A percentile compares a stretch with the other conserved stretches of the same genome.
phyloP scores from a whole-genome alignment of 495 filamentous ascomycete species.

The Penicillium cosmopolitanum region DNA sequence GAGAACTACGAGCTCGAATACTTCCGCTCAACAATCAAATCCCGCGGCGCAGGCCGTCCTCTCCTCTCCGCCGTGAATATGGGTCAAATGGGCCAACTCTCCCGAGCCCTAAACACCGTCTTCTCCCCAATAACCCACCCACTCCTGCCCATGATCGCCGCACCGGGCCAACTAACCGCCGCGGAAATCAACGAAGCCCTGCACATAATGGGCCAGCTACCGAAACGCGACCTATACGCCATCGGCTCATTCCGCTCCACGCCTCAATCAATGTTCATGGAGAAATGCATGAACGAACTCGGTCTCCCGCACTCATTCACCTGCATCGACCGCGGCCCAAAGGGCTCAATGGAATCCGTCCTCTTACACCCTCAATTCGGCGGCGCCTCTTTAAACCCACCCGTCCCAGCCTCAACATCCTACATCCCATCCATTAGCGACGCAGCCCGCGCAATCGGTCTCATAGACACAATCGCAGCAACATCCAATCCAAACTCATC shows the following conservation, averaged over 20 bases:
- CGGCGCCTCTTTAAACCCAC: conserved; percentile 77
- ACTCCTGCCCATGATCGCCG: conserved; percentile 79
- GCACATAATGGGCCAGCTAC: conserved; percentile 76
- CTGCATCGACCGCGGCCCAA: conserved; percentile 70
- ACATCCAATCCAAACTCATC: conserved; percentile 22
- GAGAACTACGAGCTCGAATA: conserved; percentile 89
- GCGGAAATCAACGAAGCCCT: conserved; percentile 81
- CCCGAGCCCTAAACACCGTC: conserved; percentile 76
- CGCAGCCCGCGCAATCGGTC: conserved; percentile 72
- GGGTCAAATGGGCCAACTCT: conserved; percentile 81
- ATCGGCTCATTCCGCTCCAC: conserved; percentile 73
- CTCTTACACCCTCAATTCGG: conserved; percentile 73
- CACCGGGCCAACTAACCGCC: conserved; percentile 80
- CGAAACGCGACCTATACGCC: conserved; percentile 77
- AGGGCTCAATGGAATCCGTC: conserved; percentile 65
- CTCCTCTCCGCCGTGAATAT: conserved; percentile 84
- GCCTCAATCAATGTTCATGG: conserved; percentile 80
- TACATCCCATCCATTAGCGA: conserved; percentile 69
- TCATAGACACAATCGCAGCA: conserved; percentile 78
- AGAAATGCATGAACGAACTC: conserved; percentile 87
- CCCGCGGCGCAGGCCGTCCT: conserved; percentile 60
- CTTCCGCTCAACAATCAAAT: conserved; percentile 77
- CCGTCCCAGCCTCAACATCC: conserved; percentile 53
- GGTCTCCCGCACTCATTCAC: conserved; percentile 79
- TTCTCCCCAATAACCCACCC: conserved; percentile 88